Base-by-base conservation (phyloP, 441 rosid species). In the Codiaeum variegatum region DNA sequence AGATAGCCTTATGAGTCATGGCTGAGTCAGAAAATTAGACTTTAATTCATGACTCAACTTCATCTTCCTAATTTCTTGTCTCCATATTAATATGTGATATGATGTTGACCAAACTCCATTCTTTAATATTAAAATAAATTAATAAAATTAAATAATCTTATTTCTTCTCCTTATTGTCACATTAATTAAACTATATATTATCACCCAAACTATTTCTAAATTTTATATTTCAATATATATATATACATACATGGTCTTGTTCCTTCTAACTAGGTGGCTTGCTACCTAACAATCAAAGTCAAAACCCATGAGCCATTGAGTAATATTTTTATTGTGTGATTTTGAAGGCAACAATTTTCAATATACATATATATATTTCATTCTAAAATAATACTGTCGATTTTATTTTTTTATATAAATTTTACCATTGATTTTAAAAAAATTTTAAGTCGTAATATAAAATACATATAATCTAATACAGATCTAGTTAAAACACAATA, bases 11-110 rank as follows among this genome's bases (percentile, higher is more conserved):
- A 4, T 5, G 10, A 1, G 10, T 38, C 83, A 65, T 61, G 67
- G 85, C 83, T 74, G 86, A 83, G 84, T 85, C 89, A 77, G 84
- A 71, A 72, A 73, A 47, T 54, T 78, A 69, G 77, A 62, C 77
- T 6, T 62, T 63, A 59, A 49, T 80, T 73, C 73, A 71, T 80
- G 78, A 76, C 79, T 80, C 76, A 38, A 65, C 58, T 55, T 55
- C 69, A 65, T 69, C 65, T 60, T 32, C 26, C 55, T 44, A 24
- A 19, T 12, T 51, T 47, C 19, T 63, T 28, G n/a, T 18, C 54
- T 7, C 26, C 56, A n/a, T 40, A 40, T 5, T 51, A n/a, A n/a
- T 51, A n/a, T n/a, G 11, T n/a, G 11, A n/a, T 51, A 51, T 26
- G 71, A n/a, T 58, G 69, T 42, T 29, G 69, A 72, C 73, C 73